These are phyloP conservation scores for Podaxis rugospora DNA, from an alignment of 768 basidiomycete genomes.

Conservation along the genomic window DNA sequence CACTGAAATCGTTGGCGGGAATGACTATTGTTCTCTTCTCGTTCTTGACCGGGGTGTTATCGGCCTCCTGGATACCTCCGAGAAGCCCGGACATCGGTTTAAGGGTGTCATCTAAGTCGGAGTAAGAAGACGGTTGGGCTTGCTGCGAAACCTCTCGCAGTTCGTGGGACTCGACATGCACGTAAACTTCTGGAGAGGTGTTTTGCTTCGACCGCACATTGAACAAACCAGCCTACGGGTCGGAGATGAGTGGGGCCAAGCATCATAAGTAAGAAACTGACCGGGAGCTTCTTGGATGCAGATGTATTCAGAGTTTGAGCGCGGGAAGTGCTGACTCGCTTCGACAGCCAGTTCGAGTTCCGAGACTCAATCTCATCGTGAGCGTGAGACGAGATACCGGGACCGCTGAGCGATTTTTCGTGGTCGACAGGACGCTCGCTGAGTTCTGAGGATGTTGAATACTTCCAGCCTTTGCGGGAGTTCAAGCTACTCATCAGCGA, in stretches of 20 bases:
- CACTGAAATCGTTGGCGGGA: background rate
- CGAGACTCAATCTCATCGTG: background rate
- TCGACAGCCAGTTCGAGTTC: background rate
- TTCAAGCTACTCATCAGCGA: constrained; percentile 36
- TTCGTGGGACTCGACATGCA: constrained; percentile 20
- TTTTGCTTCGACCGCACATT: background rate
- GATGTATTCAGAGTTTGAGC: background rate
- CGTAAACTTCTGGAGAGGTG: constrained; percentile 15
- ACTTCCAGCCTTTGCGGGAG: constrained; percentile 27
- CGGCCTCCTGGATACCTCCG: background rate
- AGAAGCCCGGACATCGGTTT: background rate
- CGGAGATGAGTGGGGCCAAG: background rate
- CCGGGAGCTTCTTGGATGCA: background rate
- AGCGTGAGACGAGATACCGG: background rate
- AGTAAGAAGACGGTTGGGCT: background rate
- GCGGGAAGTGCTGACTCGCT: background rate
- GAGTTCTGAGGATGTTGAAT: background rate
- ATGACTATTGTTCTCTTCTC: background rate
- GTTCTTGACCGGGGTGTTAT: background rate
- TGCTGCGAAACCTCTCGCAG: constrained; percentile 6
- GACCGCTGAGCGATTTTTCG: background rate
- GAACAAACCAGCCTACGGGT: background rate
- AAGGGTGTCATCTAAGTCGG: background rate
- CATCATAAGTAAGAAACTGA: background rate
- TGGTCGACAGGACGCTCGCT: constrained; percentile 1